Conservation (phyloP, 2,329 filamentous ascomycete species). For the Anisogramma anomala region DNA sequence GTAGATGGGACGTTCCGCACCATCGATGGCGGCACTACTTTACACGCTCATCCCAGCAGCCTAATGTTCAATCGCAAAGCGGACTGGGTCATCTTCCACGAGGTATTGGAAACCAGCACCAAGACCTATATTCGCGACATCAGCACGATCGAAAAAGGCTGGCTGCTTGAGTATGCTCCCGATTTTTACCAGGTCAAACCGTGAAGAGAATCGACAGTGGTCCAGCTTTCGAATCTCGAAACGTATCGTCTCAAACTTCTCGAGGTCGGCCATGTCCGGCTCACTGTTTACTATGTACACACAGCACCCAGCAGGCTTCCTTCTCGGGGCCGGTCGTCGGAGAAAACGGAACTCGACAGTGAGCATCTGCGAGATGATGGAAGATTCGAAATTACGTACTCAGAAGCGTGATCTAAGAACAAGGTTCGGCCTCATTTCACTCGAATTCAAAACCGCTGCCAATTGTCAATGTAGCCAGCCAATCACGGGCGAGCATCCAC, state of each 20-base stretch:
- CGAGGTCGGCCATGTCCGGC: constrained; percentile 1
- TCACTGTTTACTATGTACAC: no score
- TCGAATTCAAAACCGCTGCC: no score
- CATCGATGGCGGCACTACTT: constrained; percentile 63
- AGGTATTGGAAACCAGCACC: constrained; percentile 76
- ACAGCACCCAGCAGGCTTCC: no score
- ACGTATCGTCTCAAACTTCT: no score
- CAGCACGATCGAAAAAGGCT: constrained; percentile 87
- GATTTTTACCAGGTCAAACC: constrained; percentile 60
- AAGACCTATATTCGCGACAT: constrained; percentile 89
- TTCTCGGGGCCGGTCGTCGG: no score
- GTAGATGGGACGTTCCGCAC: constrained; percentile 81
- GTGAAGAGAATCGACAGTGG: constrained; percentile 8
- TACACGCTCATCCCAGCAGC: constrained; percentile 84
- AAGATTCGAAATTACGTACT: no score
- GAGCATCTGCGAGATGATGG: no score
- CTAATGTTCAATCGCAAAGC: constrained; percentile 94
- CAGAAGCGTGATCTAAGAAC: no score
- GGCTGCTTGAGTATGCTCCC: constrained; percentile 79
- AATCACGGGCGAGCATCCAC: not conserved
- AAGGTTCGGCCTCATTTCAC: not conserved
- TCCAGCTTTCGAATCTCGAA: not conserved
- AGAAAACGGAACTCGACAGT: no score
- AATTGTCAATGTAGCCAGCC: no score
- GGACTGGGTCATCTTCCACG: constrained; percentile 93